These are phyloP conservation scores for Candida pseudofarinosa DNA, from an alignment of 805 yeast species.

Conservation along the genomic window DNA sequence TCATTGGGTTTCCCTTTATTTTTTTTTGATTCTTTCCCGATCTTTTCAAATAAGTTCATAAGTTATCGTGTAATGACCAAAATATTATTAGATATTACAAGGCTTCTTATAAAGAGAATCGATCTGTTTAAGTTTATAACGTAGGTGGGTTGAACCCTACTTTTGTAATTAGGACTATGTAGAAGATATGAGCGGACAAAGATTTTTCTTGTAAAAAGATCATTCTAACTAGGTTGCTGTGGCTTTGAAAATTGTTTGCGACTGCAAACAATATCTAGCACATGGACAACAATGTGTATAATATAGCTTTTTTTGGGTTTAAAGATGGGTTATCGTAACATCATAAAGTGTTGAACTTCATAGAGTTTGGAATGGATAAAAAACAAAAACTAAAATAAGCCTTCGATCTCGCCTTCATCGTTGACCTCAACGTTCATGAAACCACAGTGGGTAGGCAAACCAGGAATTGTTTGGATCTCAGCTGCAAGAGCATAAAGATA, in stretches of 20 bases:
- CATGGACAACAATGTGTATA: too few relatives aligned
- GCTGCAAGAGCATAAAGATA: slow-evolving; percentile 82
- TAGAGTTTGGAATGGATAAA: background rate
- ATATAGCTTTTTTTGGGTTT: background rate
- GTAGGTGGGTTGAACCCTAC: slow-evolving; percentile 2
- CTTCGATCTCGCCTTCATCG: slow-evolving; percentile 78
- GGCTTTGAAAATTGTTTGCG: too few relatives aligned
- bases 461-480: slow-evolving; percentile 83
- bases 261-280: too few relatives aligned
- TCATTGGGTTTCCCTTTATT: background rate
- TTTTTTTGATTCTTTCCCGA: background rate
- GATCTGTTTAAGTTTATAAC: background rate
- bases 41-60: background rate
- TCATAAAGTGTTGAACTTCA: slow-evolving; percentile 20
- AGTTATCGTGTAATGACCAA: background rate
- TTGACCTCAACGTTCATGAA: slow-evolving; percentile 83
- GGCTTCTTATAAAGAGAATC: background rate
- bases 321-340: slow-evolving; percentile 9
- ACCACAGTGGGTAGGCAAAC: slow-evolving; percentile 81
- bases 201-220: background rate
- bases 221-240: too few relatives aligned
- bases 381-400: slow-evolving; percentile 50
- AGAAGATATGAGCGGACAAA: background rate
- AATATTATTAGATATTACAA: background rate
- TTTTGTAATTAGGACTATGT: background rate